A percentile compares a stretch with the other conserved stretches of the same genome.
phyloP scores from a whole-genome alignment of 306 rosid genomes.

The Mimosa bimucronata region DNA sequence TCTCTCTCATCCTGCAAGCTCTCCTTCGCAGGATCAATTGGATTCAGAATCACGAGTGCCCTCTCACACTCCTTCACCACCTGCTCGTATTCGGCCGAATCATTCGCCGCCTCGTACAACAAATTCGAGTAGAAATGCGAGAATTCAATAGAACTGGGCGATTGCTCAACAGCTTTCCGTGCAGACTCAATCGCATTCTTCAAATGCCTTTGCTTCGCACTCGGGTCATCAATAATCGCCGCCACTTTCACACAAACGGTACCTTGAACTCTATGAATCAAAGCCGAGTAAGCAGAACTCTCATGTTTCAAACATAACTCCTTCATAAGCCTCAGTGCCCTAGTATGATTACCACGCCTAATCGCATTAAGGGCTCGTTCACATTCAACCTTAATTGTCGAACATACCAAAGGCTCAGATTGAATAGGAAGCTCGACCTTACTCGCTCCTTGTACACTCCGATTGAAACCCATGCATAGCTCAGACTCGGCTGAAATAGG shows the following conservation, averaged over 20 bases:
- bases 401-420: slow-evolving; percentile 54
- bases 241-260: slow-evolving; percentile 79
- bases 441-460: slow-evolving; percentile 31
- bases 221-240: slow-evolving; percentile 62
- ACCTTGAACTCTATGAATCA: slow-evolving; percentile 82
- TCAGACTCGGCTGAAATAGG: slow-evolving; percentile 39
- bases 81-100: slow-evolving; percentile 80
- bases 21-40: slow-evolving; percentile 88
- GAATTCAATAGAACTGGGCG: slow-evolving; percentile 84
- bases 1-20: slow-evolving; percentile 87
- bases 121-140: slow-evolving; percentile 75
- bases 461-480: slow-evolving; percentile 34
- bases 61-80: slow-evolving; percentile 88
- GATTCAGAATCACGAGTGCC: slow-evolving; percentile 67
- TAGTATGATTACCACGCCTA: slow-evolving; percentile 87
- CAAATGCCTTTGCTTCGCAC: slow-evolving; percentile 74
- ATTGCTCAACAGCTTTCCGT: slow-evolving; percentile 68
- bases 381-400: slow-evolving; percentile 75
- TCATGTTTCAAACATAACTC: slow-evolving; percentile 67
- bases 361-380: slow-evolving; percentile 81
- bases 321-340: slow-evolving; percentile 84
- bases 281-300: slow-evolving; percentile 55
- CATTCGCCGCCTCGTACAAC: slow-evolving; percentile 79
- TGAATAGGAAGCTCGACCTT: slow-evolving; percentile 60
- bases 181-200: slow-evolving; percentile 83